Evolutionary conservation across 192 early-diverging fungal genomes (phyloP).

Genomic region (Coemansia sp.): DNA sequence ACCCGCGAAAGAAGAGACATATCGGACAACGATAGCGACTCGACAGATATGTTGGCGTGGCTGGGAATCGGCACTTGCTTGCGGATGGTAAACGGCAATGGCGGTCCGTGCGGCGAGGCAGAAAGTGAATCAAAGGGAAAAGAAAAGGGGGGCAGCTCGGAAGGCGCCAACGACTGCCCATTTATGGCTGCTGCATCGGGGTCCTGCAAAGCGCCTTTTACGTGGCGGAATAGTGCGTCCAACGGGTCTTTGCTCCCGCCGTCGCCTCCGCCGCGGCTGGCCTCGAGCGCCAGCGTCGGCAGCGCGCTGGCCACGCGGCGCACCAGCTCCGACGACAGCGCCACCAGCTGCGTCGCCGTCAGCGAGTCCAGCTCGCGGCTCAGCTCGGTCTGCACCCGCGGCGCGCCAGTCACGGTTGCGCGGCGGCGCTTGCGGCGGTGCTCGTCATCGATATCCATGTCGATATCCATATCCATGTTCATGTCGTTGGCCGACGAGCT

Average conservation of each 20-base stretch:
- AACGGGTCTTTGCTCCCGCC: not conserved
- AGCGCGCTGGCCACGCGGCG: conserved; percentile 42
- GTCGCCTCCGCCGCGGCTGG: conserved; percentile 5
- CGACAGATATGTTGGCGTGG: conserved; percentile 9
- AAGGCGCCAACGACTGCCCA: not conserved
- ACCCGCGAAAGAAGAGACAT: conserved; percentile 43
- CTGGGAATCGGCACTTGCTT: conserved; percentile 17
- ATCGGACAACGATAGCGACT: conserved; percentile 18
- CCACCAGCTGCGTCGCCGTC: conserved; percentile 41
- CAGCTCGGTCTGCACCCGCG: conserved; percentile 13
- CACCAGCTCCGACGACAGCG: conserved; percentile 49
- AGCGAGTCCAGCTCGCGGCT: conserved; percentile 27
- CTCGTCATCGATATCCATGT: conserved; percentile 7
- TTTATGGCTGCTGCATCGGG: not conserved
- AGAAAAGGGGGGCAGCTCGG: not conserved
- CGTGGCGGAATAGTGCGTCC: conserved; percentile 4
- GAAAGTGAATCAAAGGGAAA: conserved; percentile 5
- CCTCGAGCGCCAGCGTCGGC: conserved; percentile 39
- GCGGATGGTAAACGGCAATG: conserved; percentile 42
- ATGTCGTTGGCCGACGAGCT: conserved; percentile 11
- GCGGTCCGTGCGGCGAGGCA: not conserved
- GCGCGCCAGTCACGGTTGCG: conserved; percentile 33
- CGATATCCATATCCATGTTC: not conserved
- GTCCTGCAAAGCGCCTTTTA: conserved; percentile 4
- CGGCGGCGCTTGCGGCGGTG: conserved; percentile 32